Evolutionary conservation across 2,329 filamentous ascomycete species (phyloP).

Genomic region (Ophiostoma tasmaniense): DNA sequence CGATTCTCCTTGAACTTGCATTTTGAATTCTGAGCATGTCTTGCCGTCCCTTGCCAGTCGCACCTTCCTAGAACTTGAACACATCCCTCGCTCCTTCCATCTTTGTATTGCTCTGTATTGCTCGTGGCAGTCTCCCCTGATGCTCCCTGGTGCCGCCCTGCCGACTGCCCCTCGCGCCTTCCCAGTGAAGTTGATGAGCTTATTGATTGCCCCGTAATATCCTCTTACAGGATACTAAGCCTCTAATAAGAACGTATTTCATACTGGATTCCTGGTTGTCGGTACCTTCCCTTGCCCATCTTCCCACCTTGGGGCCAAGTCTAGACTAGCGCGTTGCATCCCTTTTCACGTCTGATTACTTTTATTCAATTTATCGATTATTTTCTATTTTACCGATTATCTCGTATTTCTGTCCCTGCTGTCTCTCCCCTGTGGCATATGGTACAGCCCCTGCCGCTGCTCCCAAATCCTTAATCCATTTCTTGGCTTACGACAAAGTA

Average conservation of each 20-base stretch:
- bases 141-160: neutral
- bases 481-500: constrained; percentile 5
- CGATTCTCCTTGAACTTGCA: neutral
- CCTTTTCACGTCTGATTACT: neutral
- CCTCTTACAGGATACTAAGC: neutral
- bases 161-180: neutral
- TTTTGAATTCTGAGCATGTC: neutral
- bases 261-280: neutral
- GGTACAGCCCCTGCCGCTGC: neutral
- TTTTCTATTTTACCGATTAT: neutral
- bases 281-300: neutral
- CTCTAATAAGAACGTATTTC: neutral
- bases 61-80: neutral
- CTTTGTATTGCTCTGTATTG: neutral
- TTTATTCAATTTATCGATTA: neutral
- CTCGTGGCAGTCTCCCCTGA: too few relatives aligned
- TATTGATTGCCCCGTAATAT: neutral
- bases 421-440: neutral
- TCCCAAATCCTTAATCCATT: neutral
- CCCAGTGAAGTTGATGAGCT: neutral
- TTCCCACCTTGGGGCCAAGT: neutral
- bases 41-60: neutral
- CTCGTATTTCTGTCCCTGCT: neutral
- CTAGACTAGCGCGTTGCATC: neutral
- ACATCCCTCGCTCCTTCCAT: neutral